Conservation (phyloP, 2,329 filamentous ascomycete genomes). For the Westerdykella sp. region DNA sequence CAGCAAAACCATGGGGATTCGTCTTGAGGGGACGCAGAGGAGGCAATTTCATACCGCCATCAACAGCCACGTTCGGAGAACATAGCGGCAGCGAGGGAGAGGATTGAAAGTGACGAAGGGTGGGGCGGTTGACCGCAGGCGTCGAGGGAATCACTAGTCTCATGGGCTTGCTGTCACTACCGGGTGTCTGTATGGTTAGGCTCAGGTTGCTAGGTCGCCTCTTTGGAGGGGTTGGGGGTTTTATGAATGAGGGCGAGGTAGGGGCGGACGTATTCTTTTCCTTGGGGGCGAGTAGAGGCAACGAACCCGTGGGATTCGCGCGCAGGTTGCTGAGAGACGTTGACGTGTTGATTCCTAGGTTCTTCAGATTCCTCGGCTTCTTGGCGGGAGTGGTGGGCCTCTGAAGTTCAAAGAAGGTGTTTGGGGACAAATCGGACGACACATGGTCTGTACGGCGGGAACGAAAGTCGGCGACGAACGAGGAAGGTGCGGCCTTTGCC, state of each 20-base stretch:
- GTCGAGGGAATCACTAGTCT: conserved; percentile 55
- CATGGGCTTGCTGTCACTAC: conserved; percentile 52
- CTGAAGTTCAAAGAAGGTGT: conserved; percentile 51
- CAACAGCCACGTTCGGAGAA: conserved; percentile 46
- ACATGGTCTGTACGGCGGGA: conserved; percentile 27
- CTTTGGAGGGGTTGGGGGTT: conserved; percentile 63
- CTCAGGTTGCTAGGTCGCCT: conserved; percentile 72
- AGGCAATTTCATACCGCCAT: conserved; percentile 49
- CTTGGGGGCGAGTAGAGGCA: conserved; percentile 44
- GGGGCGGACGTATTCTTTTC: conserved; percentile 53
- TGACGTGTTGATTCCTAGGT: conserved; percentile 67
- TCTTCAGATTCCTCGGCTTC: conserved; percentile 76
- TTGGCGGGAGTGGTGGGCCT: conserved; percentile 52
- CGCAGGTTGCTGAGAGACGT: conserved; percentile 43
- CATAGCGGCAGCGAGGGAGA: conserved; percentile 54
- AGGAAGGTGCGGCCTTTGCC: conserved; percentile 63
- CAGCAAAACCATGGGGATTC: conserved; percentile 38
- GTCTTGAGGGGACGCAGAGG: conserved; percentile 29
- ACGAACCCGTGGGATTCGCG: conserved; percentile 45
- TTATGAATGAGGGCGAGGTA: conserved; percentile 70
- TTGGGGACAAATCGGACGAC: conserved; percentile 40
- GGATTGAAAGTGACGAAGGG: conserved; percentile 56
- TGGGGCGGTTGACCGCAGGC: conserved; percentile 46
- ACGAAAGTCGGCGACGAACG: conserved; percentile 55
- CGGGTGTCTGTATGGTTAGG: conserved; percentile 61